Percentiles rank a stretch among this genome's conserved stretches.
phyloP scores from a whole-genome alignment of 352 stramenopile genomes.

The Phytophthora fragariae region DNA sequence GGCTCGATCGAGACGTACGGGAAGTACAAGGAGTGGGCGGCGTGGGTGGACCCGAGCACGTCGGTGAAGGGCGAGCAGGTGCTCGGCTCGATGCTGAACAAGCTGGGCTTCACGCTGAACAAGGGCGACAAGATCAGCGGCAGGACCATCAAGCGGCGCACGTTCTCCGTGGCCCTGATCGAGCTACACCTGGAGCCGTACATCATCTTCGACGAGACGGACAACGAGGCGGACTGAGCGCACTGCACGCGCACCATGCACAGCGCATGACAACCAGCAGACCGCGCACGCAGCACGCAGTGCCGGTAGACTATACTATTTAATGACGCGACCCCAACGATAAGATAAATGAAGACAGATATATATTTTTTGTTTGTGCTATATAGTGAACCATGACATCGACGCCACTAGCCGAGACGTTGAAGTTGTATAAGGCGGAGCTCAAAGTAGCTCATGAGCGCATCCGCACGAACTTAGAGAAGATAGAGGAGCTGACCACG shows the following conservation, averaged over 20 bases:
- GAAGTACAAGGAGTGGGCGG: neutral
- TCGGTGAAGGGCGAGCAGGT: neutral
- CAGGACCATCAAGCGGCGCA: neutral
- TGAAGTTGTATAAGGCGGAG: neutral
- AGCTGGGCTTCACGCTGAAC: neutral
- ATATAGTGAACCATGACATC: neutral
- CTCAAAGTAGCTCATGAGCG: neutral
- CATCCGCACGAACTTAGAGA: neutral
- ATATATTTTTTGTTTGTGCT: neutral
- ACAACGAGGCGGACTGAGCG: neutral
- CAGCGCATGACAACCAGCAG: neutral
- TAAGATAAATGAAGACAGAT: neutral
- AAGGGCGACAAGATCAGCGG: neutral
- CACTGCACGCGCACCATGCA: neutral
- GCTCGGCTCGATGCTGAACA: neutral
- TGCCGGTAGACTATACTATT: constrained; percentile 2
- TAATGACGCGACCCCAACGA: neutral
- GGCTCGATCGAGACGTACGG: neutral
- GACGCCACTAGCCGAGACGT: neutral
- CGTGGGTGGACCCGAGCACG: neutral
- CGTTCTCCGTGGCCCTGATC: neutral
- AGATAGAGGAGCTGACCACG: neutral
- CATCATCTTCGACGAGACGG: neutral
- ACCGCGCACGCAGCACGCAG: neutral
- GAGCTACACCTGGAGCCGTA: neutral